phyloP scores from a whole-genome alignment of 768 basidiomycete genomes.

The Rhizopogon vesiculosus region DNA sequence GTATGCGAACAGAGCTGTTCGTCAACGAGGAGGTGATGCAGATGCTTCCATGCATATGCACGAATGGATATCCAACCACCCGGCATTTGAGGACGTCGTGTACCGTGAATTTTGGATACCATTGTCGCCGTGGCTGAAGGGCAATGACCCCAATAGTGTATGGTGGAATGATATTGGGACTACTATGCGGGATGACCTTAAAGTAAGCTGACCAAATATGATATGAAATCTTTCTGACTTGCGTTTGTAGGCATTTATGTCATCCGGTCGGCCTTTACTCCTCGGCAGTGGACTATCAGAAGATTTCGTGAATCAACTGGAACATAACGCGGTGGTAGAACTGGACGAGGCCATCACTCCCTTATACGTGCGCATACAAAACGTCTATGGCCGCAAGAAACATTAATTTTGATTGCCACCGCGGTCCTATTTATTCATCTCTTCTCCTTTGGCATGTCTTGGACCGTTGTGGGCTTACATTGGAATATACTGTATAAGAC shows the following conservation, averaged over 20 bases:
- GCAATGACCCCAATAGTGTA: conserved; percentile 16
- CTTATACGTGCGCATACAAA: conserved; percentile 53
- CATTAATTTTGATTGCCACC: conserved; percentile 11
- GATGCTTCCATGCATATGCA: conserved; percentile 57
- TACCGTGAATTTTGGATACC: conserved; percentile 62
- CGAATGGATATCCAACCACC: conserved; percentile 50
- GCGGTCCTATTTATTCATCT: conserved; percentile 1
- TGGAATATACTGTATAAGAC: conserved; percentile 17
- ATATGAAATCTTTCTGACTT: background rate
- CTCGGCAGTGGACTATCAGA: conserved; percentile 57
- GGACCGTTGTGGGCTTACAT: conserved; percentile 11
- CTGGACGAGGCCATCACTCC: conserved; percentile 40
- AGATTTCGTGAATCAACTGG: conserved; percentile 47
- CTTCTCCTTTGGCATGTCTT: background rate
- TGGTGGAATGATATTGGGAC: conserved; percentile 39
- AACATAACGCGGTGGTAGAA: conserved; percentile 48
- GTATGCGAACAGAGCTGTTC: conserved; percentile 48
- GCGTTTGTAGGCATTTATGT: conserved; percentile 51
- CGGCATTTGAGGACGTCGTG: conserved; percentile 54
- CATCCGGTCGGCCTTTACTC: conserved; percentile 62
- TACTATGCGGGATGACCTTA: conserved; percentile 54
- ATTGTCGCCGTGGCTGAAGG: conserved; percentile 43
- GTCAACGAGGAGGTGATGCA: conserved; percentile 52
- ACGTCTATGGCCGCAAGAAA: conserved; percentile 48
- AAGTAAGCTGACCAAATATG: conserved; percentile 29